These are phyloP conservation scores for Aspergillus vadensis DNA, from an alignment of 2,329 filamentous ascomycete species.

Conservation along the genomic window DNA sequence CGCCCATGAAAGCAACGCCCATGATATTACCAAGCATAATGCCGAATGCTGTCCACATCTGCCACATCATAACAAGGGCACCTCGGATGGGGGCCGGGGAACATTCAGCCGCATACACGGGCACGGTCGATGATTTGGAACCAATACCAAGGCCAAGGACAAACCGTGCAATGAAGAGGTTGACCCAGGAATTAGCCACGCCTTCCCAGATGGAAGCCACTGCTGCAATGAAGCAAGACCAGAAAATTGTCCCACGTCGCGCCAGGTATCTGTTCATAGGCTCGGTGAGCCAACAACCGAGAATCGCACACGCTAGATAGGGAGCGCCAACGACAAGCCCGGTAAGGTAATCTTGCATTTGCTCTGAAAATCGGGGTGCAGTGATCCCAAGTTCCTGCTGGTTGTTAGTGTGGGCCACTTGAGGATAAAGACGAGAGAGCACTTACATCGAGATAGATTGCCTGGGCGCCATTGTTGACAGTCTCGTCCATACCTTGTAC, in stretches of 20 bases:
- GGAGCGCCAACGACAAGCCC: constrained; percentile 50
- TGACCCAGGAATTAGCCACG: constrained; percentile 46
- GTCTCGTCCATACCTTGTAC: constrained; percentile 58
- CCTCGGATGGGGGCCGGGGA: constrained; percentile 53
- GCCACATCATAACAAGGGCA: constrained; percentile 56
- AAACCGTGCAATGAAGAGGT: constrained; percentile 47
- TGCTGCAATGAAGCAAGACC: constrained; percentile 45
- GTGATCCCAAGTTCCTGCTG: constrained; percentile 15
- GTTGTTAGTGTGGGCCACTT: neutral
- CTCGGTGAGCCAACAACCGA: constrained; percentile 53
- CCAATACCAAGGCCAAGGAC: constrained; percentile 48
- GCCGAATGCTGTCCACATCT: constrained; percentile 52
- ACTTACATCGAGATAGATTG: constrained; percentile 35
- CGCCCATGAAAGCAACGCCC: constrained; percentile 50
- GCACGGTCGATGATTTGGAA: constrained; percentile 48
- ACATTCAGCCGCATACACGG: constrained; percentile 52
- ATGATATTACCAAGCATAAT: constrained; percentile 53
- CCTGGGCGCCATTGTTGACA: constrained; percentile 51
- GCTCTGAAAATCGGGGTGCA: constrained; percentile 7
- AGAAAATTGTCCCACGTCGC: constrained; percentile 50
- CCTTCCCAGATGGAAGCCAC: constrained; percentile 48
- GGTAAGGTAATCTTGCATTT: constrained; percentile 37
- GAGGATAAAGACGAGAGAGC: neutral
- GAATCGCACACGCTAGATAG: constrained; percentile 47
- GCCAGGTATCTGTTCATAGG: constrained; percentile 49